Evolutionary conservation across 805 yeast genomes (phyloP), one percentile per base, ranked within the genome.

Genomic region (Wickerhamiella shivajii): DNA sequence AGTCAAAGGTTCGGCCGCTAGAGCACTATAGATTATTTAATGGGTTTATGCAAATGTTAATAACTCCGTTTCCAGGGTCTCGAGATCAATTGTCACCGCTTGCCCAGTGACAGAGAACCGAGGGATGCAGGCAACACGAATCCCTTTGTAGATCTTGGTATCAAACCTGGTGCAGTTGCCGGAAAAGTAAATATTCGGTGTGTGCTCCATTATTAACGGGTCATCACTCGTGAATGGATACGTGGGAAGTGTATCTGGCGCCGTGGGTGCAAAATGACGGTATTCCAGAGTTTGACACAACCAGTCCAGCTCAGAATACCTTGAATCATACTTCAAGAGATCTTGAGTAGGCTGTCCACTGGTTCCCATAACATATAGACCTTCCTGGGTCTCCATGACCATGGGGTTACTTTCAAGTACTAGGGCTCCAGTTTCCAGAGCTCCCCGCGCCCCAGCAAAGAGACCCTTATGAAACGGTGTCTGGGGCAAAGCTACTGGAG

Each of bases 241-340:
- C 43, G 93, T 74, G 66, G 85, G 77, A 27, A 90, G 57, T 0
- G 98, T 90, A 49, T 90, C 97, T 0, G 98, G 98, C 1, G 95
- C 93, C 0, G 96, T 84, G 2, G 98, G 98, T 1, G 80, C 74
- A 16, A 80, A 61, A 48, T 81, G 81, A 47, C 84, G 87, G 93
- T 95, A 85, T 29, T 60, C 57, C 23, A 90, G 49, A 0, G 80
- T 77, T 11, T 71, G 63, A 44, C 74, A 78, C 59, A 87, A 63
- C 45, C 76, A 56, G 14, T 66, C 64, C 12, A 69, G 44, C 36
- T 77, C 44, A 4, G 34, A 6, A 1, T 23, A 15, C 2, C 29
- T 20, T 36, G 62, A 59, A 56, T 37, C 66, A 46, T 87, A 87
- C 46, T 75, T 78, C 47, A 63, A 60, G 26, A 90, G 67, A 52